These are phyloP conservation scores for Lophiostoma macrostomum DNA, from an alignment of 495 filamentous ascomycete species.

Conservation along the genomic window DNA sequence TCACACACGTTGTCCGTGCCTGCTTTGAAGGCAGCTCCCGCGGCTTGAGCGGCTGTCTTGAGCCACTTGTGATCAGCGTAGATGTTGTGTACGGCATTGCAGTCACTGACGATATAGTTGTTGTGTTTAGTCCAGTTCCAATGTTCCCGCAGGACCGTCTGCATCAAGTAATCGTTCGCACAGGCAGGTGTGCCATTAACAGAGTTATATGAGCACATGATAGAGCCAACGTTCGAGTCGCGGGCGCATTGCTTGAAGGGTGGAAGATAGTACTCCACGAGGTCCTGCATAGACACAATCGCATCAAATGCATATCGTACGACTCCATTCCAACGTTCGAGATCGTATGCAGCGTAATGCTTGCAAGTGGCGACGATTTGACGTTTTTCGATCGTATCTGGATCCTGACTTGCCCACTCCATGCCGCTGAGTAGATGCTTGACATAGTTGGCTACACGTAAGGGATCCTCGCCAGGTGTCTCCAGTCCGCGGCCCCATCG, in stretches of 20 bases:
- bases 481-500: conserved; percentile 42
- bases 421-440: conserved; percentile 8
- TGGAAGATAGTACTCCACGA: conserved; percentile 54
- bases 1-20: conserved; percentile 43
- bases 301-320: conserved; percentile 54
- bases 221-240: conserved; percentile 53
- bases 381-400: conserved; percentile 46
- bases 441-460: not conserved
- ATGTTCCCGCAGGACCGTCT: conserved; percentile 55
- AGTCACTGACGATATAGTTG: conserved; percentile 57
- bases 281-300: conserved; percentile 52
- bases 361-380: conserved; percentile 49
- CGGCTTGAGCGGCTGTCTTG: conserved; percentile 44
- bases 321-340: conserved; percentile 57
- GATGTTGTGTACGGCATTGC: conserved; percentile 56
- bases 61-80: conserved; percentile 54
- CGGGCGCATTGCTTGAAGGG: conserved; percentile 51
- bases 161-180: conserved; percentile 53
- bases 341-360: conserved; percentile 62
- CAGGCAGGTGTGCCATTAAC: conserved; percentile 59
- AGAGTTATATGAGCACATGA: conserved; percentile 64
- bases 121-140: conserved; percentile 49
- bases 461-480: conserved; percentile 36
- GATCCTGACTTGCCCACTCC: conserved; percentile 4
- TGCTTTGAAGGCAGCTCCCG: conserved; percentile 52